Percentiles rank a stretch among this genome's conserved stretches.
Conservation (phyloP, 805 yeast genomes). For the Myxozyma nipponensis region DNA sequence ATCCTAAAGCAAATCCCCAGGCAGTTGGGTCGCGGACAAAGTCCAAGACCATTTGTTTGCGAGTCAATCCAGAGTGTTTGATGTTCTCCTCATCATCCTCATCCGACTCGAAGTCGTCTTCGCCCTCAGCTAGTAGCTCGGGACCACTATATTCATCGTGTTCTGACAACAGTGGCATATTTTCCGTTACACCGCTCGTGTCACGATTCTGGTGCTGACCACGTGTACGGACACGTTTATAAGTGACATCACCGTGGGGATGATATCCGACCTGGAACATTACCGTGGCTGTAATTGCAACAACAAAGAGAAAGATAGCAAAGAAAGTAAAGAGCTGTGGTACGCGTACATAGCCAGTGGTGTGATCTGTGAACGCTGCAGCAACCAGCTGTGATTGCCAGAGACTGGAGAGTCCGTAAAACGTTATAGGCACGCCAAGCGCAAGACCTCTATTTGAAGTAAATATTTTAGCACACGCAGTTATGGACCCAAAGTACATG, state of each 20-base stretch:
- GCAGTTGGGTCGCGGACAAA: conserved; percentile 54
- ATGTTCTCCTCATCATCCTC: conserved; percentile 33
- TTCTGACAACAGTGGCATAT: conserved; percentile 4
- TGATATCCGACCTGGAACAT: conserved; percentile 15
- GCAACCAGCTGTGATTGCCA: conserved; percentile 59
- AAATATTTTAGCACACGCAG: conserved; percentile 32
- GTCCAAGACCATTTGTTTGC: conserved; percentile 30
- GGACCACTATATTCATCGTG: neutral
- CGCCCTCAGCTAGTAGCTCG: conserved; percentile 1
- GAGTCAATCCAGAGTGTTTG: conserved; percentile 20
- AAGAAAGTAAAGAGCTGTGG: conserved; percentile 24
- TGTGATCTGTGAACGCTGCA: conserved; percentile 39
- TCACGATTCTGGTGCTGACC: neutral
- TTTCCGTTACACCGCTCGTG: neutral
- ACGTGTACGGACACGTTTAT: neutral
- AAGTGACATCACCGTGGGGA: neutral
- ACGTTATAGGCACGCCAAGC: conserved; percentile 82
- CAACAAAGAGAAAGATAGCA: conserved; percentile 19
- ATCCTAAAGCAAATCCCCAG: conserved; percentile 58
- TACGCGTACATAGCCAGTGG: conserved; percentile 25
- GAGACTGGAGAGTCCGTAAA: conserved; percentile 78
- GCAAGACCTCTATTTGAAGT: conserved; percentile 61
- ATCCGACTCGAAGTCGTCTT: conserved; percentile 29
- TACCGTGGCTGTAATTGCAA: conserved; percentile 23
- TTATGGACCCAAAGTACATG: conserved; percentile 36